A percentile compares a stretch with the other conserved stretches of the same genome.
These are phyloP conservation scores for Leccinum barrowsii DNA, from an alignment of 768 basidiomycete genomes.

Conservation along the genomic window DNA sequence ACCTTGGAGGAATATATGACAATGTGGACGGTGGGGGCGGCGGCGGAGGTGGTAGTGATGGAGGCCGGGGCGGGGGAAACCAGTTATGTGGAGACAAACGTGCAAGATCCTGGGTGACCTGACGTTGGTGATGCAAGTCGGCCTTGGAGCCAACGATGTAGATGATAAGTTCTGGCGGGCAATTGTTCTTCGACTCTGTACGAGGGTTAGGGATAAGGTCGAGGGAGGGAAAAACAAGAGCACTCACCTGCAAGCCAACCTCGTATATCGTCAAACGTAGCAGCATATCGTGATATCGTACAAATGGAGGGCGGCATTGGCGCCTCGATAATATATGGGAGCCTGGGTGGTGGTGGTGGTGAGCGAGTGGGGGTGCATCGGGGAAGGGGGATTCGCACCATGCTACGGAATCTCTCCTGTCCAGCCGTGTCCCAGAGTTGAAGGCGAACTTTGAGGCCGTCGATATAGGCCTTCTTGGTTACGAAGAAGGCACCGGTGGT, in stretches of 20 bases:
- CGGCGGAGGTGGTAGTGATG: conserved; percentile 62
- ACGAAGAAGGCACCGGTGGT: conserved; percentile 94
- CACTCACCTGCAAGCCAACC: conserved; percentile 84
- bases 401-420: conserved; percentile 88
- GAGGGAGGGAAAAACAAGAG: not conserved
- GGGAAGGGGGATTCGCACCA: conserved; percentile 48
- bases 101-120: conserved; percentile 78
- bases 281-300: conserved; percentile 93
- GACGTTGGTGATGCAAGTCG: conserved; percentile 66
- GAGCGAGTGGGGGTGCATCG: conserved; percentile 9
- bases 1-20: conserved; percentile 35
- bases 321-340: conserved; percentile 95
- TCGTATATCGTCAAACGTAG: conserved; percentile 85
- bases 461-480: conserved; percentile 84
- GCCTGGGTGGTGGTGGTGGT: conserved; percentile 47
- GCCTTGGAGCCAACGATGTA: conserved; percentile 95
- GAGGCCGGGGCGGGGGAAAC: conserved; percentile 78
- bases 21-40: conserved; percentile 42
- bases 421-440: conserved; percentile 94
- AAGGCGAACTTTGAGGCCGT: conserved; percentile 80
- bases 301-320: conserved; percentile 88
- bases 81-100: conserved; percentile 81
- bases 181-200: conserved; percentile 86
- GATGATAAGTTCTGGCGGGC: conserved; percentile 82
- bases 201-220: conserved; percentile 3